Conservation (phyloP, 805 yeast species). For the Yamadazyma tumulicola region DNA sequence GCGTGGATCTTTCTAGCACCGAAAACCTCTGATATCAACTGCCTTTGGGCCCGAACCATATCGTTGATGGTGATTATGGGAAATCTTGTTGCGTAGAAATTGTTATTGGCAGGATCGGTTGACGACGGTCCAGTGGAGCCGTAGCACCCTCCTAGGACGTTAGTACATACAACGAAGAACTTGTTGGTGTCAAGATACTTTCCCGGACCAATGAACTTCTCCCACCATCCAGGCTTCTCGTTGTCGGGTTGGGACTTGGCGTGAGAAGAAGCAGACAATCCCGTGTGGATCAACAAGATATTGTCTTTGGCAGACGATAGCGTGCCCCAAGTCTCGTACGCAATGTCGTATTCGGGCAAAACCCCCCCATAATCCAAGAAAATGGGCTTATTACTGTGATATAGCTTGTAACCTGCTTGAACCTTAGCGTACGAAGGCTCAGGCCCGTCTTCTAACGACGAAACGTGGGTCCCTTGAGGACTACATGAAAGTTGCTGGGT, state of each 20-base stretch:
- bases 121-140: conserved; percentile 94
- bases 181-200: conserved; percentile 74
- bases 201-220: conserved; percentile 84
- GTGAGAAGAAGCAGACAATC: conserved; percentile 90
- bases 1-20: conserved; percentile 67
- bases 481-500: conserved; percentile 28
- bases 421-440: conserved; percentile 81
- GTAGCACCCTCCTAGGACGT: conserved; percentile 91
- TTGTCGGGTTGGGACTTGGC: conserved; percentile 78
- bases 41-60: conserved; percentile 86
- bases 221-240: conserved; percentile 91
- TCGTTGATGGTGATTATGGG: conserved; percentile 84
- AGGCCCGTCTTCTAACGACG: conserved; percentile 60
- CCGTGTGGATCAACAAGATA: conserved; percentile 81
- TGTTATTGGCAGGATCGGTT: conserved; percentile 61
- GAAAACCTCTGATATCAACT: conserved; percentile 59
- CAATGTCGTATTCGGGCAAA: conserved; percentile 72
- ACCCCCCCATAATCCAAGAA: conserved; percentile 79
- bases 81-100: conserved; percentile 79
- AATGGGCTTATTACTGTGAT: conserved; percentile 52
- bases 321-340: conserved; percentile 90
- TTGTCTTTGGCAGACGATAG: conserved; percentile 63
- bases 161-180: conserved; percentile 82
- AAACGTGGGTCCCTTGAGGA: conserved; percentile 6
- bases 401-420: conserved; percentile 62